Conservation (phyloP, 176 grass and related monocot species). For the Musa schizocarpa region DNA sequence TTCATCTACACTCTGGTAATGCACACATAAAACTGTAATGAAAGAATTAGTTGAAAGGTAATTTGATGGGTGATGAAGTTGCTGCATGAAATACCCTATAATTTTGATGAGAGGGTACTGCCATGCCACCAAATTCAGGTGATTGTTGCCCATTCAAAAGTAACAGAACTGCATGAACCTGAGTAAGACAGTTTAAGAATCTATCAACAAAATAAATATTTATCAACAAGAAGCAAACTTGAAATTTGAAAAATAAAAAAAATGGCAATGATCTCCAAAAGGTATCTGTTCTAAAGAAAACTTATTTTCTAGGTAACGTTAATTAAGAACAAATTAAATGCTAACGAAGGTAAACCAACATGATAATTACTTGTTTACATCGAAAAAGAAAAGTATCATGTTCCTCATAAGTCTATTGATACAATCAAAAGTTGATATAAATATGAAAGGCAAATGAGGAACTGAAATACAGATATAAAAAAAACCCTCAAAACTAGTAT, state of each 20-base stretch:
- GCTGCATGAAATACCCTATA: not conserved
- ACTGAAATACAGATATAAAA: too few species aligned
- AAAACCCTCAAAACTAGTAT: too few species aligned
- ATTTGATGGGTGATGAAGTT: not conserved
- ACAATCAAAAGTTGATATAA: too few species aligned
- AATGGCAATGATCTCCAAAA: too few species aligned
- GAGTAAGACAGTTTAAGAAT: not conserved
- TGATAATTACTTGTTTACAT: too few species aligned
- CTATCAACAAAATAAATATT: not conserved
- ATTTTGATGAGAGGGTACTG: conserved; percentile 1
- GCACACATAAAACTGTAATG: conserved; percentile 3
- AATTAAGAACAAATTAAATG: too few species aligned
- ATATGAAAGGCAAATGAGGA: too few species aligned
- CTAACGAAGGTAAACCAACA: too few species aligned
- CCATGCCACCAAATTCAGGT: conserved; percentile 20
- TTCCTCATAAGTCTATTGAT: too few species aligned
- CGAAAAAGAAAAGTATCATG: too few species aligned
- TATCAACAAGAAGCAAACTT: not conserved
- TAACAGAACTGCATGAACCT: conserved; percentile 37
- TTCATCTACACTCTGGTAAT: conserved; percentile 5
- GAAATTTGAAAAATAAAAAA: not conserved
- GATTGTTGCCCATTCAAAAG: conserved; percentile 25
- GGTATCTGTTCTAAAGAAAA: too few species aligned
- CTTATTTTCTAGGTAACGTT: too few species aligned
- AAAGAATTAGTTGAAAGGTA: not conserved